These are phyloP conservation scores for Onygena corvina DNA, from an alignment of 2,329 filamentous ascomycete genomes.

Conservation along the genomic window DNA sequence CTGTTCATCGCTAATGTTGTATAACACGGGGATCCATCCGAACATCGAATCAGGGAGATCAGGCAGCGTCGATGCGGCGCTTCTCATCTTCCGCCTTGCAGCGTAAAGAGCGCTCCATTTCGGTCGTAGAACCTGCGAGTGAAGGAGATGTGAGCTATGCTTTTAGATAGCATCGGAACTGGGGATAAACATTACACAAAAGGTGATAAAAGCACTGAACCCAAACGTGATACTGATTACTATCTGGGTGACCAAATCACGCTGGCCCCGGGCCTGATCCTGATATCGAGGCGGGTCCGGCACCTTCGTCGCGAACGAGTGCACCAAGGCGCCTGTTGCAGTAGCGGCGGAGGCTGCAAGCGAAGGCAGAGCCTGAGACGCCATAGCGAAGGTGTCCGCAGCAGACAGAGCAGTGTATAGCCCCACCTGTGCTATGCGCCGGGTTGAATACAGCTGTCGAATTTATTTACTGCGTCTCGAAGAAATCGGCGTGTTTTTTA, in stretches of 20 bases:
- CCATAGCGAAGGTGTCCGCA: constrained; percentile 8
- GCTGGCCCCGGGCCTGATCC: constrained; percentile 25
- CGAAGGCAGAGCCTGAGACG: constrained; percentile 12
- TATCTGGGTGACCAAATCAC: constrained; percentile 35
- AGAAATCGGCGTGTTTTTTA: not conserved
- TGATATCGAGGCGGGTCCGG: constrained; percentile 19
- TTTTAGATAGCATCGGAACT: not conserved
- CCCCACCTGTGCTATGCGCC: not conserved
- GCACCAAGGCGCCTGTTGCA: constrained; percentile 14
- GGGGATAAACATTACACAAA: constrained; percentile 29
- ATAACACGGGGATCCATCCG: constrained; percentile 83
- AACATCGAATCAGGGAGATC: constrained; percentile 72
- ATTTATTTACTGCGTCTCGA: not conserved
- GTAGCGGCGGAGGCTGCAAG: constrained; percentile 17
- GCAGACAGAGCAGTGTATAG: not conserved
- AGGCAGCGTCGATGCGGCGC: constrained; percentile 56
- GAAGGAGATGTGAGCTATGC: not conserved
- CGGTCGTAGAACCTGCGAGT: constrained; percentile 60
- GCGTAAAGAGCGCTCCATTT: constrained; percentile 88
- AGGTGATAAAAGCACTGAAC: constrained; percentile 34
- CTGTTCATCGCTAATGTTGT: constrained; percentile 75
- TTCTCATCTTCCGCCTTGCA: constrained; percentile 66
- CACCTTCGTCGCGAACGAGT: constrained; percentile 10
- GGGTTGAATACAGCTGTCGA: not conserved
- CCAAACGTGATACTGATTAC: constrained; percentile 34